Base-by-base conservation (phyloP, 2,329 filamentous ascomycete genomes). In the Verruconis gallopava region DNA sequence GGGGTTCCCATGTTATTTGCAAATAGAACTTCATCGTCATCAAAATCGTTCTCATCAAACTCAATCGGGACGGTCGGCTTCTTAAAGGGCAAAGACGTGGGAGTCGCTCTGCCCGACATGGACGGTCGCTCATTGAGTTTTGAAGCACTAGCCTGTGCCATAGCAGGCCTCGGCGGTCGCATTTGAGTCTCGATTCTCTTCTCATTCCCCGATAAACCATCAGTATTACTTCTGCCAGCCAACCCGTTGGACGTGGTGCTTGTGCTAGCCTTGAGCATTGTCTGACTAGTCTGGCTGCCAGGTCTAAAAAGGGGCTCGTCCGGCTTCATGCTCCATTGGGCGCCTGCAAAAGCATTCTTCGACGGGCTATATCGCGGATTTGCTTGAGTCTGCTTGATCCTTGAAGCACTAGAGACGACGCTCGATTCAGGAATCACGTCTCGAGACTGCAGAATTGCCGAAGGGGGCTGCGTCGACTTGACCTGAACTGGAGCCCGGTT, bases 11-110 rank as follows among this genome's bases (percentile, higher is more conserved):
- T 55, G 19, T 48, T 46, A 18, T 44, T 44, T n/a, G 30, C 47
- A 37, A 52, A 54, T 4, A 54, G 38, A 25, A 47, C 44, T 35
- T 55, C 20, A 13, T 49, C 47, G 3, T 52, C 53, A 12, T 57
- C 56, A 28, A 55, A 56, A 14, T 54, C 53, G 22, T 52, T 37
- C 15, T 51, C 50, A 11, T 38, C 21, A 17, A 34, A 35, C n/a
- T 44, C 48, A 32, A 51, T 51, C 6, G 57, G 53, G 12, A 54
- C 49, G 5, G 48, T 45, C 21, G 43, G 50, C 12, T 48, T 44
- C 17, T 49, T 46, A 5, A 46, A 37, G 15, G 38, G 19, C 14
- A 21, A 14, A 42, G 28, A 17, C 28, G n/a, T 32, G 14, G 30
- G 17, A 17, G 36, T 41, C 18, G 21, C 4, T 21, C 28, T 37